These are phyloP conservation scores for Geranium rotundifolium DNA, from an alignment of 345 rosid species.

Conservation along the genomic window DNA sequence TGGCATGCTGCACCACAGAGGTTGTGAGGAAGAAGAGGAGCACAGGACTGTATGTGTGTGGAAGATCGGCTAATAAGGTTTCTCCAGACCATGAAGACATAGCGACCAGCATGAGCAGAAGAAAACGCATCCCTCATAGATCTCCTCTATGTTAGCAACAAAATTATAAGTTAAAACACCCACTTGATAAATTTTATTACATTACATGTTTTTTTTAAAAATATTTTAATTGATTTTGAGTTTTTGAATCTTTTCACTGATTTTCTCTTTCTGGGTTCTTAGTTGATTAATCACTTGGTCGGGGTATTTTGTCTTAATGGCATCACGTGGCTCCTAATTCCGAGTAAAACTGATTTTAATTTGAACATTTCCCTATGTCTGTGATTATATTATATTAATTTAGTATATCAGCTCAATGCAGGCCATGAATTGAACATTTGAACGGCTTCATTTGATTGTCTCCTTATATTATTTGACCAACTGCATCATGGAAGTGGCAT, in stretches of 20 bases:
- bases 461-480: too few species aligned
- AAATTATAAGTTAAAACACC: not conserved
- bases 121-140: conserved; percentile 92
- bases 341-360: conserved; percentile 22
- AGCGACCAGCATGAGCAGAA: conserved; percentile 54
- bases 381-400: not conserved
- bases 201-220: not conserved
- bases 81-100: conserved; percentile 50
- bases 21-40: conserved; percentile 48
- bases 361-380: conserved; percentile 18
- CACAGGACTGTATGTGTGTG: conserved; percentile 42
- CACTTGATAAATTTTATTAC: too few species aligned
- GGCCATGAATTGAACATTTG: not conserved
- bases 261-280: conserved; percentile 7
- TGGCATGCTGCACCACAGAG: conserved; percentile 1
- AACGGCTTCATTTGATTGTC: not conserved
- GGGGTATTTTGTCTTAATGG: conserved; percentile 63
- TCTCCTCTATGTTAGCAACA: conserved; percentile 64
- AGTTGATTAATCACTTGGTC: conserved; percentile 45
- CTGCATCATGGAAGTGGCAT: too few species aligned
- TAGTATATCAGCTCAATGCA: not conserved
- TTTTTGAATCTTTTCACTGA: not conserved
- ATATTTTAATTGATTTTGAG: not conserved
- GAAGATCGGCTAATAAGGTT: conserved; percentile 42
- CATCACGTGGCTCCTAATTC: conserved; percentile 79